A percentile compares a stretch with the other conserved stretches of the same genome.
These are phyloP conservation scores for Rutstroemia sydowiana DNA, from an alignment of 2,329 filamentous ascomycete species.

Conservation along the genomic window DNA sequence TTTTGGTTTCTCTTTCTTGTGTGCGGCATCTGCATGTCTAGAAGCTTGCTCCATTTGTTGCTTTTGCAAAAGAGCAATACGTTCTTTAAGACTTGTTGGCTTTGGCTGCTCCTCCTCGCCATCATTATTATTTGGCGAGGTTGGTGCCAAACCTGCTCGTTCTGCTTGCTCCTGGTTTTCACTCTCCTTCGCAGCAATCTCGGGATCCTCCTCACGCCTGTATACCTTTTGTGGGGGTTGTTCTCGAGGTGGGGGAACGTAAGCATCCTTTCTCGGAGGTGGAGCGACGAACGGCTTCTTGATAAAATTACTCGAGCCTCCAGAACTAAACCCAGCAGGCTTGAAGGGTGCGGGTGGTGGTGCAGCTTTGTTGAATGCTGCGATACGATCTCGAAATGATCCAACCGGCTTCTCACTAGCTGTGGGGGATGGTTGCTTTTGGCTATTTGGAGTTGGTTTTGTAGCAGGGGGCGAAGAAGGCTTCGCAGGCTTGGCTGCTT, in stretches of 20 bases:
- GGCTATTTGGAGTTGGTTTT: conserved; percentile 26
- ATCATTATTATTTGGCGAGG: conserved; percentile 30
- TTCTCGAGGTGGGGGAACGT: conserved; percentile 69
- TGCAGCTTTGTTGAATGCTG: conserved; percentile 90
- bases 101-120: conserved; percentile 77
- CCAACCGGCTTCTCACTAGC: conserved; percentile 67
- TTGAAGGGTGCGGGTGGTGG: conserved; percentile 88
- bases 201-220: conserved; percentile 79
- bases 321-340: conserved; percentile 54
- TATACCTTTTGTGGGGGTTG: conserved; percentile 68
- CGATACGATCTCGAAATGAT: conserved; percentile 92
- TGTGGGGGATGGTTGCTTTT: conserved; percentile 50
- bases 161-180: conserved; percentile 62
- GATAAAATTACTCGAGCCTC: conserved; percentile 64
- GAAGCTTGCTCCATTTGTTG: conserved; percentile 87
- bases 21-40: conserved; percentile 67
- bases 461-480: conserved; percentile 28
- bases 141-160: conserved; percentile 52
- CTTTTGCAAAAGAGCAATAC: conserved; percentile 87
- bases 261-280: conserved; percentile 87
- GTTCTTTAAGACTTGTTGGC: conserved; percentile 86
- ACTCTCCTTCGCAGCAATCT: conserved; percentile 56
- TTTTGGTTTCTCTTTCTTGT: conserved; percentile 86
- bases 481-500: conserved; percentile 29
- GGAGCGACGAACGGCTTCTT: conserved; percentile 97